A percentile compares a stretch with the other conserved stretches of the same genome.
These are phyloP conservation scores for Litchi chinensis DNA, from an alignment of 345 rosid genomes.

Conservation along the genomic window DNA sequence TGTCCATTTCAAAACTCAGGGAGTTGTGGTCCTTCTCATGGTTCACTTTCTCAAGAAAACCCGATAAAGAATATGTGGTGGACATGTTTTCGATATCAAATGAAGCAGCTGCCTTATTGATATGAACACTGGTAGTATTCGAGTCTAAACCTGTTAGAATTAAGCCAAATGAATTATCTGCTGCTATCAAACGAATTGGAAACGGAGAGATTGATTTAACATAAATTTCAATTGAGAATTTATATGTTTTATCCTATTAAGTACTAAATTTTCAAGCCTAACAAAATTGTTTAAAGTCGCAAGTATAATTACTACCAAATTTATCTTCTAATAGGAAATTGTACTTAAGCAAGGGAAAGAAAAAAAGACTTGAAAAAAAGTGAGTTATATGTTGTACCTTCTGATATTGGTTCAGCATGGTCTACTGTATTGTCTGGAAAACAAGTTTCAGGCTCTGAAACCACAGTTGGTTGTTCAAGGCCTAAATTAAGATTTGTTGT, in stretches of 20 bases:
- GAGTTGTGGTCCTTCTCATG: constrained; percentile 17
- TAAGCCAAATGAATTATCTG: constrained; percentile 14
- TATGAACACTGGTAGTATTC: not conserved
- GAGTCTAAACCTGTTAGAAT: constrained; percentile 31
- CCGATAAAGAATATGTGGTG: constrained; percentile 3
- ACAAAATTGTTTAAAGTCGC: too few relatives aligned
- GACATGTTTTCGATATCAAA: constrained; percentile 14
- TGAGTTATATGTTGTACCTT: constrained; percentile 27
- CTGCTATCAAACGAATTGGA: not conserved
- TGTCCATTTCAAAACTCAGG: constrained; percentile 22
- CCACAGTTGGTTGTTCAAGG: constrained; percentile 28
- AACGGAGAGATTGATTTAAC: not conserved
- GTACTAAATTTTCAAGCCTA: not conserved
- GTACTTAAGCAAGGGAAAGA: not conserved
- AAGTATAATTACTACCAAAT: not conserved
- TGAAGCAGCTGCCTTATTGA: constrained; percentile 25
- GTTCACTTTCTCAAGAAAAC: constrained; percentile 3
- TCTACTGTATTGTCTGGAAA: constrained; percentile 15
- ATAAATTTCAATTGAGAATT: too few relatives aligned
- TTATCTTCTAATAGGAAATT: not conserved
- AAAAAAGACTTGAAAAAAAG: not conserved
- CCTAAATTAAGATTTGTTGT: constrained; percentile 18
- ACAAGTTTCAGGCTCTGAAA: constrained; percentile 26
- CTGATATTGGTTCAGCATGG: constrained; percentile 17
- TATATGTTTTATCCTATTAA: too few relatives aligned